Evolutionary conservation across 2,329 filamentous ascomycete genomes (phyloP), one percentile per base, ranked within the genome.

Genomic region (Domatiomyces globalis): DNA sequence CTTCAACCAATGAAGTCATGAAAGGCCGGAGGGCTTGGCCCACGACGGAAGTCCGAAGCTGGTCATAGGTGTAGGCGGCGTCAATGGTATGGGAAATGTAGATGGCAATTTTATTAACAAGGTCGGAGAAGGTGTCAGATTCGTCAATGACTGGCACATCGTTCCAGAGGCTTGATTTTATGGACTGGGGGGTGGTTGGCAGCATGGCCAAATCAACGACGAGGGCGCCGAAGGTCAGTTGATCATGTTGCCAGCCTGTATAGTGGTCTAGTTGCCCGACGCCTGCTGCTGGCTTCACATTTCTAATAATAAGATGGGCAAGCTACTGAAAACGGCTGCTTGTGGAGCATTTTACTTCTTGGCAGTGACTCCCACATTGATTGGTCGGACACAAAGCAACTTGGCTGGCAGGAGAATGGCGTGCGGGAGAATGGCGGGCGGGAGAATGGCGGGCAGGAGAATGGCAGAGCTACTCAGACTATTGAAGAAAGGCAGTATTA

Each of bases 51-150:
- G 66, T 67, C 53, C 67, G 63, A 56, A 73, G 66, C 50, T 72
- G 66, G 46, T 73, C 70, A 50, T 72, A 72, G 17, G 65, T 70
- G 57, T 67, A 68, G 4, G 68, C 65, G 20, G 67, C 63, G 45
- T 71, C 69, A 42, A 72, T 63, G 4, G 66, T 64, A 48, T 63
- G 63, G 22, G 61, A 60, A 47, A 73, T 61, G 54, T 68, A 73
- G 49, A 69, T 70, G 48, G 64, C 65, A 36, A 73, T 50, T 51
- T 71, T 71, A 29, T 63, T 61, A 45, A 71, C 63, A 10, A 72
- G 62, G 33, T 67, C 63, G 20, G 63, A 60, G 10, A 73, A 62
- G 6, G 63, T 52, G 49, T 72, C 69, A 43, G 67, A 57, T n/a
- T 65, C 64, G 22, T 67, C 66, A 47, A 72, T 69, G 33, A 63